Evolutionary conservation across 1,284 basidiomycete genomes (phyloP), one percentile per base, ranked within the genome.

Genomic region (Boletus semigastroideus): DNA sequence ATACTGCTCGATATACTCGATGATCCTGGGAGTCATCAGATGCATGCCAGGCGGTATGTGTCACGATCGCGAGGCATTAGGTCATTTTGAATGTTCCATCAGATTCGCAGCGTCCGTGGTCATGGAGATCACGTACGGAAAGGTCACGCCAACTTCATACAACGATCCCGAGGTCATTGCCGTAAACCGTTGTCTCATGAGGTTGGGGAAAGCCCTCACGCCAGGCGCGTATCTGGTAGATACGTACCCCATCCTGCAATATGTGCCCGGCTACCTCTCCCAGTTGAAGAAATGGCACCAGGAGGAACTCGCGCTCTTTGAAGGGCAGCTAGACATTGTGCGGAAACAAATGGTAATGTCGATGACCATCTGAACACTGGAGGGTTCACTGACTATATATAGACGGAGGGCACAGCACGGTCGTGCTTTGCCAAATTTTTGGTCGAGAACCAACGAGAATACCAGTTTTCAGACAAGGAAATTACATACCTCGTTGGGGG

Each of bases 1-100:
- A 70, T 81, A 25, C 65, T 85, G 14, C 59, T 81, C 4, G 82
- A 85, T 54, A 73, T 85, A 22, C 58, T 85, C 2, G 66, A 72
- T 1, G 62, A 74, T 9, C 82, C 83, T 0, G 62, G 72, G 1
- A 61, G 65, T 14, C 82, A 83, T 59, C 76, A 82, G 55, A 70
- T 75, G 28, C 83, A 84, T 52, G 74, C 75, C 0, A 78, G 74
- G 2, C 37, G 46, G 53, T 43, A 22, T 3, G 30, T 7, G 12
- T 34, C 31, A 5, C 10, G 17, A 1, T 9, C 11, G 7, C 16
- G n/a, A 11, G 12, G 11, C 22, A n/a, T 6, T 0, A 4, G 14
- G 20, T 39, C 7, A n/a, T 17, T 7, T 10, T 46, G 17, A 54
- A 4, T n/a, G 2, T 13, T 3, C n/a, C 12, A 13, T 30, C 7